Base-by-base conservation (phyloP, 768 basidiomycete genomes). In the Coprinopsis cinerea region DNA sequence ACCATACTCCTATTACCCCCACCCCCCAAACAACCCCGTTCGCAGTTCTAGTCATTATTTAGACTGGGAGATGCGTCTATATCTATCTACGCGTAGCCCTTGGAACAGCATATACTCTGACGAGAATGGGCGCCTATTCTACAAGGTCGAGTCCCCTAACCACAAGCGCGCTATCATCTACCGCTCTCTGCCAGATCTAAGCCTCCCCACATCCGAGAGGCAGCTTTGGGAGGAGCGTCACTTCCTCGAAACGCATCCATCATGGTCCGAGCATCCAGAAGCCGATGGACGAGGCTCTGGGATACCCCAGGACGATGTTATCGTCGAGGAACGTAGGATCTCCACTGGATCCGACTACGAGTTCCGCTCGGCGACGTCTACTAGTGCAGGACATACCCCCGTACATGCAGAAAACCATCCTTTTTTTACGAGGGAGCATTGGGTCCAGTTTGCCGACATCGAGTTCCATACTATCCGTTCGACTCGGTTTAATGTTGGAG, bases 161-260 rank as follows among this genome's bases (percentile, higher is more conserved):
- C 41, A 34, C 1, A 32, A 36, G 20, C n/a, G n/a, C n/a, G 20
- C 43, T n/a, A 20, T 18, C 11, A 24, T 51, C 37, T 51, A 51
- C 30, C 41, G 49, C 2, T 36, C 49, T 22, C 49, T 51, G 11
- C 49, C 49, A 23, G 49, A 51, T 34, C n/a, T 51, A 0, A 36
- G 20, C 10, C 49, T 51, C 9, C 49, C 49, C 5, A 51, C 49
- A n/a, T 51, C 49, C 3, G 49, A 51, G 23, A 36, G 49, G 22
- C 49, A 51, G 41, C 30, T 51, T n/a, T 51, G 49, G 49, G 49
- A 51, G 23, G 49, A 51, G 26, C 41, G 49, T 1, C 49, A 51
- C 18, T 51, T 34, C 34, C 32, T 44, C 32, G 49, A 51, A 18
- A 51, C 49, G 1, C 49, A 51, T 20, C 20, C 49, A 11, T 51